Evolutionary conservation across 352 stramenopile species (phyloP).

Genomic region (Globisporangium barbulae): DNA sequence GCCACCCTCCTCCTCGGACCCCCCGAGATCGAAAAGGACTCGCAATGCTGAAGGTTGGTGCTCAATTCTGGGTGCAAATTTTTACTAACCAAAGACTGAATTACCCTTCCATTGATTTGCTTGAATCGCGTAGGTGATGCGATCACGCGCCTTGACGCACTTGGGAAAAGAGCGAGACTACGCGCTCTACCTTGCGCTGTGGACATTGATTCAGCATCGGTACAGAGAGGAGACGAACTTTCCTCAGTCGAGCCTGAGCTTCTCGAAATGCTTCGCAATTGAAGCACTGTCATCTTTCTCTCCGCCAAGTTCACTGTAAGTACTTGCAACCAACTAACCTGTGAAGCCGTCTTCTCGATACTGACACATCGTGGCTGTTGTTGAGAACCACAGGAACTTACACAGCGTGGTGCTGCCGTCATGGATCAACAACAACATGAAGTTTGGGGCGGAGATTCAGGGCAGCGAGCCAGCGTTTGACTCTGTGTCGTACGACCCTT

Average conservation of each 20-base stretch:
- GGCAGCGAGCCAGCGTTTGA: background rate
- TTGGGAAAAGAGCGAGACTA: conserved; percentile 71
- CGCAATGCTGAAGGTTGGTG: conserved; percentile 53
- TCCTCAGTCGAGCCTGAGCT: background rate
- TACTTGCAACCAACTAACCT: background rate
- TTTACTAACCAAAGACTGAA: no score
- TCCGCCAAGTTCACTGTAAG: conserved; percentile 11
- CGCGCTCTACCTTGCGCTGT: conserved; percentile 52
- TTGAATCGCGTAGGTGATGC: conserved; percentile 43
- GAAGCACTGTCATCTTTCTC: conserved; percentile 8
- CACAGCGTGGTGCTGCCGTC: conserved; percentile 33
- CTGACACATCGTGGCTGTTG: background rate
- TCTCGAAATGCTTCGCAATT: conserved; percentile 9
- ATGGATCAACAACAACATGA: conserved; percentile 38
- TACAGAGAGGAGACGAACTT: conserved; percentile 1
- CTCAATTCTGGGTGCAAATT: background rate
- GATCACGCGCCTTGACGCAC: conserved; percentile 53
- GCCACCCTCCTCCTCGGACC: conserved; percentile 30
- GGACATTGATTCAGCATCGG: conserved; percentile 22
- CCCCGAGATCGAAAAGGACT: conserved; percentile 51
- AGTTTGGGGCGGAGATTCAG: conserved; percentile 19
- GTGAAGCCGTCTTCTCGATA: background rate
- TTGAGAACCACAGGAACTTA: conserved; percentile 20
- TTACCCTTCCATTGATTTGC: background rate
- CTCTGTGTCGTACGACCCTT: conserved; percentile 40